Evolutionary conservation across 495 filamentous ascomycete genomes (phyloP).

Genomic region (Tuber calosporum): DNA sequence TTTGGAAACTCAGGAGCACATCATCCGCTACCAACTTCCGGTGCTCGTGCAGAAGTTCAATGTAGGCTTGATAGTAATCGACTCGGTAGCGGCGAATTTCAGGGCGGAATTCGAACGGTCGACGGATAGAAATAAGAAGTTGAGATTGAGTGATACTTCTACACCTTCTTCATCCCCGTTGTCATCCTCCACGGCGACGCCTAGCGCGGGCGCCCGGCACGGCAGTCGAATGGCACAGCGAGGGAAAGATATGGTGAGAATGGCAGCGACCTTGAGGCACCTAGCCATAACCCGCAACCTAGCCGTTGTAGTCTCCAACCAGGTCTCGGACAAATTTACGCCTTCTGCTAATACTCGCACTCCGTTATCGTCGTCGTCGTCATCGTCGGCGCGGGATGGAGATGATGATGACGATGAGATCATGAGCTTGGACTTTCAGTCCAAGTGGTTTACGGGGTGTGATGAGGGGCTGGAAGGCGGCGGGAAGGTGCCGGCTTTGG

Average conservation of each 20-base stretch:
- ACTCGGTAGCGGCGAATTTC: slow-evolving; percentile 90
- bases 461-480: slow-evolving; percentile 52
- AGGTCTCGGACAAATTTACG: slow-evolving; percentile 82
- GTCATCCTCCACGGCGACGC: not conserved
- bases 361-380: slow-evolving; percentile 1
- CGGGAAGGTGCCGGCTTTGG: slow-evolving; percentile 75
- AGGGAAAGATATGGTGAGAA: slow-evolving; percentile 56
- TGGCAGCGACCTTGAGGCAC: slow-evolving; percentile 69
- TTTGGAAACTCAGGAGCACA: slow-evolving; percentile 92
- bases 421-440: slow-evolving; percentile 67
- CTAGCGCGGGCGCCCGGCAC: not conserved
- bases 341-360: not conserved
- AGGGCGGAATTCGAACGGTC: slow-evolving; percentile 71
- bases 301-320: slow-evolving; percentile 87
- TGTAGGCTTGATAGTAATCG: slow-evolving; percentile 74
- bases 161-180: slow-evolving; percentile 13
- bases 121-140: slow-evolving; percentile 27
- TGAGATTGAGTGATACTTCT: not conserved
- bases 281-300: slow-evolving; percentile 64
- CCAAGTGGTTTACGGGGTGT: slow-evolving; percentile 92
- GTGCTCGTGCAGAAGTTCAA: slow-evolving; percentile 67
- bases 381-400: not conserved
- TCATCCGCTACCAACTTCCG: slow-evolving; percentile 82
- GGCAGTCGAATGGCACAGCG: slow-evolving; percentile 20
- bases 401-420: slow-evolving; percentile 2